Base-by-base conservation (phyloP, 1,284 basidiomycete species). In the Malassezia restricta region DNA sequence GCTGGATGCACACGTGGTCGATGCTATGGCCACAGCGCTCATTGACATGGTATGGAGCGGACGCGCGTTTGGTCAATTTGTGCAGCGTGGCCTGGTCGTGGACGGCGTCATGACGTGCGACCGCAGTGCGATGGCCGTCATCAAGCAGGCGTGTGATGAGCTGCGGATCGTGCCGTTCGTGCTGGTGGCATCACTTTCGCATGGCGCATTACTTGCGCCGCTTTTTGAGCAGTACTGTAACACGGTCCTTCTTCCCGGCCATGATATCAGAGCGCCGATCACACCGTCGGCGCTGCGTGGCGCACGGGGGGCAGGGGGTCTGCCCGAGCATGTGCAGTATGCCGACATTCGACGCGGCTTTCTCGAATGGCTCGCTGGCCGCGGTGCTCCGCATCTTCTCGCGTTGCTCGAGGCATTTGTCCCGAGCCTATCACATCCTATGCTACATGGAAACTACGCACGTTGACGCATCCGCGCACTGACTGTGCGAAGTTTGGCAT, bases 381-480 rank as follows among this genome's bases (percentile, higher is more conserved):
- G 40, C 29, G 40, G 41, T 12, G 49, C 54, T 28, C 54, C 48
- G 6, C 11, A 47, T 15, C 12, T 56, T 3, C 17, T 17, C 31
- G 15, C 15, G 27, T 42, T 54, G 14, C 37, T 58, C 6, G 27
- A 47, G 12, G 47, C 52, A 31, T 44, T 44, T 14, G 47, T 58
- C 28, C 53, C 53, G 3, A 50, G 47, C n/a, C 24, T 55, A 20
- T 33, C 20, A 15, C 41, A 8, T 44, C n/a, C 32, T 47, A 48
- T 50, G 12, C 42, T 57, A 47, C 46, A 44, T 38, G 20, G 15
- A 33, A 46, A 38, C 47, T 47, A 78, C 61, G 77, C 77, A 52
- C 91, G 79, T 77, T 94, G 90, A 71, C 86, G 85, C 85, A 94
- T 87, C 57, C 90, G 80, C 61, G 86, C 86, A 69, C 87, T 87